Conservation (phyloP, 2,329 filamentous ascomycete genomes). For the Sclerotiophoma versabilis region DNA sequence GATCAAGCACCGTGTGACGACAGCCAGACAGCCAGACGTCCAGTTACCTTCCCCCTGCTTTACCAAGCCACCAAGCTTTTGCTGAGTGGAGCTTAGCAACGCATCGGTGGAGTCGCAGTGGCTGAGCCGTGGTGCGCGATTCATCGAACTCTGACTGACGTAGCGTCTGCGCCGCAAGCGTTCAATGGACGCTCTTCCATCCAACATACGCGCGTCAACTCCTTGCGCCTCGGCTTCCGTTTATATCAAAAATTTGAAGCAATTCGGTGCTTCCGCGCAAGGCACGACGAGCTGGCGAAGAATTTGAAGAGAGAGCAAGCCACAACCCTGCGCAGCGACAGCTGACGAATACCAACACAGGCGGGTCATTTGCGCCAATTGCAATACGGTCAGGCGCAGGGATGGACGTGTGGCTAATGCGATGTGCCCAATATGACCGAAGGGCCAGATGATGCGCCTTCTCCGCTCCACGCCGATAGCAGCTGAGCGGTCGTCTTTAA, state of each 20-base stretch:
- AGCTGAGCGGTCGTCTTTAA: constrained; percentile 14
- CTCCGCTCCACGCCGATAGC: constrained; percentile 5
- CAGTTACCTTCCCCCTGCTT: neutral
- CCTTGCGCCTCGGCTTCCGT: constrained; percentile 1
- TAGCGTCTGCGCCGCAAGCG: constrained; percentile 11
- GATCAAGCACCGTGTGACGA: constrained; percentile 6
- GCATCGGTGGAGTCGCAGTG: constrained; percentile 5
- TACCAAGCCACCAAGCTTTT: constrained; percentile 30
- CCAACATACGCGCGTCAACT: neutral
- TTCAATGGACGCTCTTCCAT: neutral
- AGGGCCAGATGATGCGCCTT: constrained; percentile 12
- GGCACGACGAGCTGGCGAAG: neutral
- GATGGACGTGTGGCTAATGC: constrained; percentile 16
- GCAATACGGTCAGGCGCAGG: neutral
- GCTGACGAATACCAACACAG: constrained; percentile 18
- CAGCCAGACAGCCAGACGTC: constrained; percentile 1
- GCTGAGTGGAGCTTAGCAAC: constrained; percentile 32
- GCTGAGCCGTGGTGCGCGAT: constrained; percentile 1
- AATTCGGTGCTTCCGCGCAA: constrained; percentile 1
- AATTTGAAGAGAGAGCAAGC: constrained; percentile 1
- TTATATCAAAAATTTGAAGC: too few species aligned
- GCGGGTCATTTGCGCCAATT: constrained; percentile 21
- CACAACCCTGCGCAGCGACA: constrained; percentile 4
- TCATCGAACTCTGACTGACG: neutral
- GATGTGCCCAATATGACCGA: constrained; percentile 8